Evolutionary conservation across 106 monocot genomes (phyloP).

Genomic region (Apostasia ramifera): DNA sequence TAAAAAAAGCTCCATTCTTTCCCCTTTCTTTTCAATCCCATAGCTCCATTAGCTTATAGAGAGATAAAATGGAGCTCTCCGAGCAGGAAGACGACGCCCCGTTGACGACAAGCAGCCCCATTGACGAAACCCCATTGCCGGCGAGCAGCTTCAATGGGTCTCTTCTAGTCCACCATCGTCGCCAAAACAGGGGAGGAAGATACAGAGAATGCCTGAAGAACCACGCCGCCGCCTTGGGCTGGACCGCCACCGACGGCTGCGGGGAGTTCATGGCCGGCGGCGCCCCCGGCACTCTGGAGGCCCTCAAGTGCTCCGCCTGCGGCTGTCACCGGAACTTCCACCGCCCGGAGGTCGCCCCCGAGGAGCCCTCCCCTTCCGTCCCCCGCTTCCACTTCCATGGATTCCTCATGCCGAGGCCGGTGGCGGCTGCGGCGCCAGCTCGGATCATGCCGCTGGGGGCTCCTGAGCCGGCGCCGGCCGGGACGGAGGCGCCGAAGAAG

Average conservation of each 20-base stretch:
- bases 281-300: slow-evolving; percentile 39
- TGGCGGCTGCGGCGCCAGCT: no score
- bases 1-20: not conserved
- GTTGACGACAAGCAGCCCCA: not conserved
- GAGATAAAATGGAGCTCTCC: slow-evolving; percentile 25
- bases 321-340: slow-evolving; percentile 62
- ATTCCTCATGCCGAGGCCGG: no score
- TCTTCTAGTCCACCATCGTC: not conserved
- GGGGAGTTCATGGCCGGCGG: slow-evolving; percentile 68
- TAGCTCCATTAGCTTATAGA: not conserved
- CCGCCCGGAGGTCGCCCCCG: slow-evolving; percentile 26
- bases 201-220: slow-evolving; percentile 63
- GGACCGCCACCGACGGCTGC: slow-evolving; percentile 48
- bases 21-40: not conserved
- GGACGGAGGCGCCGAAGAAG: slow-evolving; percentile 19
- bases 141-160: not conserved
- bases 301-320: slow-evolving; percentile 54
- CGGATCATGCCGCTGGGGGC: no score
- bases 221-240: slow-evolving; percentile 57
- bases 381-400: no score
- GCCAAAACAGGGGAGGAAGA: not conserved
- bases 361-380: no score
- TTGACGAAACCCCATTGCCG: not conserved
- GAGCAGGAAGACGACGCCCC: slow-evolving; percentile 19
- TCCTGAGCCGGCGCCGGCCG: no score